A percentile compares a stretch with the other conserved stretches of the same genome.
phyloP scores from a whole-genome alignment of 2,329 filamentous ascomycete genomes.

The Xylariaceae sp. region DNA sequence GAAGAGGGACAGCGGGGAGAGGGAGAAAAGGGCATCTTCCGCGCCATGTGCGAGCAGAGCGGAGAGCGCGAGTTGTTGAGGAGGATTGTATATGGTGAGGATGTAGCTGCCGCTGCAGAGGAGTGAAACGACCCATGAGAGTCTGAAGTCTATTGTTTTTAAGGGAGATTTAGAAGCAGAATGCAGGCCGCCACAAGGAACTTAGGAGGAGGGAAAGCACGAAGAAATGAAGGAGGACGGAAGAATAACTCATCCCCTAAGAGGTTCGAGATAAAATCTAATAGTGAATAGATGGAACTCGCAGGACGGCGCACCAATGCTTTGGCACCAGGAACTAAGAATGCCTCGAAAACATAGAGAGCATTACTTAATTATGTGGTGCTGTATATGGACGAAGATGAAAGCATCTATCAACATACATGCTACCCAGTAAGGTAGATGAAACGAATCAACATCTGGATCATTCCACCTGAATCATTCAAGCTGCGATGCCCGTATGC shows the following conservation, averaged over 20 bases:
- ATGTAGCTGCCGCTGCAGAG: background rate
- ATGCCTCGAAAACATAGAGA: background rate
- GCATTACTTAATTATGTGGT: too few species aligned
- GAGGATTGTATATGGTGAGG: slow-evolving; percentile 25
- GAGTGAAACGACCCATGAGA: background rate
- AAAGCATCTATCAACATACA: too few species aligned
- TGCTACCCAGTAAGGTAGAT: too few species aligned
- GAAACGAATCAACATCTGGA: too few species aligned
- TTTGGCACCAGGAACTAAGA: slow-evolving; percentile 1
- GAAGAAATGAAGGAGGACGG: background rate
- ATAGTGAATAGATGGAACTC: too few species aligned
- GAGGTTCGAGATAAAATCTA: too few species aligned
- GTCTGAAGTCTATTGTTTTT: background rate
- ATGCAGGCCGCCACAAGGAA: background rate
- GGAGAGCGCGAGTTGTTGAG: slow-evolving; percentile 27
- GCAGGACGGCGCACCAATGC: slow-evolving; percentile 7
- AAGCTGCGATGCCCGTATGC: too few species aligned
- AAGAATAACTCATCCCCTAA: too few species aligned
- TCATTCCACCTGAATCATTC: too few species aligned
- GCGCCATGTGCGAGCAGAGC: slow-evolving; percentile 32
- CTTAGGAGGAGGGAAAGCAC: background rate
- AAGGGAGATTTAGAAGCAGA: background rate
- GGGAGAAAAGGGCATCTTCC: slow-evolving; percentile 22
- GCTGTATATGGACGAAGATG: too few species aligned
- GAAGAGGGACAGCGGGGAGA: background rate